Evolutionary conservation across 2,329 filamentous ascomycete species (phyloP).

Genomic region (Polychaeton citri): DNA sequence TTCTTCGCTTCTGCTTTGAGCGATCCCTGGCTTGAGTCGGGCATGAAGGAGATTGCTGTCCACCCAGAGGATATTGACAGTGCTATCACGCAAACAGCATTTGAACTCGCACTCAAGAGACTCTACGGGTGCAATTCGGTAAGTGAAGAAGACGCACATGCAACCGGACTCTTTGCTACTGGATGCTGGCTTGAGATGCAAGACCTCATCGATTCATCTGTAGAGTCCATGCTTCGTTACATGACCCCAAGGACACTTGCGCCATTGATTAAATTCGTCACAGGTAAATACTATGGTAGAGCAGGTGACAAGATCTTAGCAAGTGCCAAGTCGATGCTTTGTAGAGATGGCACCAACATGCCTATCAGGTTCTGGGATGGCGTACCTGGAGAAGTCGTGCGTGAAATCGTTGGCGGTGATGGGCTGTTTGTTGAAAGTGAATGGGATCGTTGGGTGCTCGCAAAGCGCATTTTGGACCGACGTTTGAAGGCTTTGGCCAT

Average conservation of each 20-base stretch:
- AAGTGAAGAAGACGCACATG: constrained; percentile 37
- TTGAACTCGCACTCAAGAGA: constrained; percentile 41
- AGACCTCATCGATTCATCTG: constrained; percentile 39
- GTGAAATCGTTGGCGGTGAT: constrained; percentile 46
- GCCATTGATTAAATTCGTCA: constrained; percentile 39
- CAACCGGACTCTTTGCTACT: constrained; percentile 42
- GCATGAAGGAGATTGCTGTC: constrained; percentile 37
- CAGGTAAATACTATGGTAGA: constrained; percentile 42
- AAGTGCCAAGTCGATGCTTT: constrained; percentile 46
- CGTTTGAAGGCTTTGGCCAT: constrained; percentile 34
- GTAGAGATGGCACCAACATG: constrained; percentile 45
- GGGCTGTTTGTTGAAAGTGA: constrained; percentile 46
- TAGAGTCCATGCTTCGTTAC: constrained; percentile 41
- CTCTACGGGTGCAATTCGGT: constrained; percentile 38
- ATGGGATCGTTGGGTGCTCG: constrained; percentile 44
- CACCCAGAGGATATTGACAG: constrained; percentile 41
- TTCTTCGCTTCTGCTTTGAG: constrained; percentile 43
- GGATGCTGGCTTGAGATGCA: constrained; percentile 47
- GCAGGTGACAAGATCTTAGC: constrained; percentile 42
- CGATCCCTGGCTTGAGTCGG: constrained; percentile 43
- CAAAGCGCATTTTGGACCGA: constrained; percentile 41
- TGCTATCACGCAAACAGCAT: constrained; percentile 39
- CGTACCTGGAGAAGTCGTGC: constrained; percentile 43
- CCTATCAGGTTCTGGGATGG: constrained; percentile 41
- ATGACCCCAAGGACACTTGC: constrained; percentile 38